These are phyloP conservation scores for Polytrichum commune DNA, from an alignment of 225 moss, liverwort and hornwort genomes.

Conservation along the genomic window DNA sequence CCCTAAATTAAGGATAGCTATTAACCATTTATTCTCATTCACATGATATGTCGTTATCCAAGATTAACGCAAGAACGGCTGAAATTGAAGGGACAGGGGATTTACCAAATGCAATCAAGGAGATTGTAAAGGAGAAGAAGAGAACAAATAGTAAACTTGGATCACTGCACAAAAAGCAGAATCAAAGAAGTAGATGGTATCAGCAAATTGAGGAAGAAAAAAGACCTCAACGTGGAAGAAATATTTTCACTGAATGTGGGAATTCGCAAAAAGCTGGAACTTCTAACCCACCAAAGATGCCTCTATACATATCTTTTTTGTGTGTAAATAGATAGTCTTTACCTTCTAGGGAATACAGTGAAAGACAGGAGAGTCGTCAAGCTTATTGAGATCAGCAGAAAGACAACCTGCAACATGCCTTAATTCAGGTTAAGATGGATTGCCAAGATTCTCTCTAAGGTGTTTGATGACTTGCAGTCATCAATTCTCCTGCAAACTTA, in stretches of 20 bases:
- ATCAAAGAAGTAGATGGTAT: background rate
- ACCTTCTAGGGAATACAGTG: slow-evolving; percentile 79
- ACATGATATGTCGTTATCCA: background rate
- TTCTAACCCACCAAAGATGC: no score
- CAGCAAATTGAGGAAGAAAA: background rate
- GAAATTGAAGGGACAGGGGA: background rate
- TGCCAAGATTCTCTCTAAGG: no score
- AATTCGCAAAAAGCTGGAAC: background rate
- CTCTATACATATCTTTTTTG: no score
- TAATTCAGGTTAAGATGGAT: no score
- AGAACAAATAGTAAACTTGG: slow-evolving; percentile 68
- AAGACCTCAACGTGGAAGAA: no score
- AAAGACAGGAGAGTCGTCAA: slow-evolving; percentile 60
- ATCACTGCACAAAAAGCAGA: slow-evolving; percentile 50
- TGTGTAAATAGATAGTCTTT: background rate
- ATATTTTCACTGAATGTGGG: no score
- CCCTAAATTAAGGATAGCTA: no score
- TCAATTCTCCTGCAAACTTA: no score
- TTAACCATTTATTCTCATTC: background rate
- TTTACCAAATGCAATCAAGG: slow-evolving; percentile 79
- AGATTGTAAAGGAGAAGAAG: slow-evolving; percentile 80
- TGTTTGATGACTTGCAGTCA: no score
- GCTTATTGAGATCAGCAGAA: slow-evolving; percentile 60
- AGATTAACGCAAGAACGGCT: no score
- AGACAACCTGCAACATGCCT: slow-evolving; percentile 48